Evolutionary conservation across 768 basidiomycete genomes (phyloP), one percentile per base, ranked within the genome.

Genomic region (Hygrophoropsis aurantiaca): DNA sequence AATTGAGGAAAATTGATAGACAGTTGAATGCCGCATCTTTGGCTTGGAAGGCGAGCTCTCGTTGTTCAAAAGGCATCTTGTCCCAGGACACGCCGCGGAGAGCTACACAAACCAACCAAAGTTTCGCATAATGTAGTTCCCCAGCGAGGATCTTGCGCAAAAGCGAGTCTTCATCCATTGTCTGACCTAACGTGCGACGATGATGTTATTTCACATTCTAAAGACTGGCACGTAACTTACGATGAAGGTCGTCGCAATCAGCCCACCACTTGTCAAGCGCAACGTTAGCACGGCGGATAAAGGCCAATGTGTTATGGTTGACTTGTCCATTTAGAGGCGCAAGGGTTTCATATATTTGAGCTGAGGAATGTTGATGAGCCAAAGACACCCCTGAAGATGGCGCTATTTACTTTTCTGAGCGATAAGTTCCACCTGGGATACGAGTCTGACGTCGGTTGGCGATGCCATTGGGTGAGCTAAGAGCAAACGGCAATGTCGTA

Each of bases 51-150:
- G 93, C 93, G 38, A 95, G 77, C 64, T 95, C 94, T 32, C 92
- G 84, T 61, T 95, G 94, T 65, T 97, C 94, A 50, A 89, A 91
- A 3, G 91, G 84, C 86, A 97, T 91, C 67, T 93, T 94, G 60
- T 97, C 93, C 94, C 93, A 97, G 4, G 89, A 82, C 20, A 87
- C 89, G 15, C 94, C 94, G 49, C 94, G 81, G 38, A 97, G 72
- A 11, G 92, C 92, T 19, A 95, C 86, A 61, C 94, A 97, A 18
- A 94, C 87, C 25, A 95, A 80, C 94, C 94, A 97, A 4, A 97
- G 75, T 64, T 95, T 94, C 23, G 94, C 90, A 61, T 95, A 94
- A 60, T 94, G 85, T 42, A 95, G 73, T 61, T 97, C 94, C 5
- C 87, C 88, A 2, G 84, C 84, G 18, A 97, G 81, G 40, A 97